Percentiles rank a stretch among this genome's conserved stretches.
phyloP scores from a whole-genome alignment of 2,329 filamentous ascomycete species.

The Cryphonectria naterciae region DNA sequence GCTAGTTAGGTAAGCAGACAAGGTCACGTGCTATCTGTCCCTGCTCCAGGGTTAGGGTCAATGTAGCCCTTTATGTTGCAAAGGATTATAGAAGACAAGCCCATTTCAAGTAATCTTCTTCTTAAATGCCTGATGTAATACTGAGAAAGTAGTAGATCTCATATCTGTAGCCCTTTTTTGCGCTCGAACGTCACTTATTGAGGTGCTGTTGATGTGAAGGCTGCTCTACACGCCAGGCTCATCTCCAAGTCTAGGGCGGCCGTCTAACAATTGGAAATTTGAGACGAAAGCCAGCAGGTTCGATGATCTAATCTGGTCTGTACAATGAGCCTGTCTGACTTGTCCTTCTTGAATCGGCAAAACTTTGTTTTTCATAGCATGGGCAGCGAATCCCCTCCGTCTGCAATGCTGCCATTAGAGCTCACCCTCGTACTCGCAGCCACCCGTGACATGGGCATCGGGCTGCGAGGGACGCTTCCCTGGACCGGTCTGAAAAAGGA shows the following conservation, averaged over 20 bases:
- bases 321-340: not conserved
- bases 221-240: not conserved
- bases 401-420: slow-evolving; percentile 48
- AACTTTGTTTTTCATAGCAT: not conserved
- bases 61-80: too few species aligned
- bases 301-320: not conserved
- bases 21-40: not conserved
- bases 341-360: not conserved
- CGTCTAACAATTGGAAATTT: not conserved
- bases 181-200: not conserved
- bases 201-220: not conserved
- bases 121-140: not conserved
- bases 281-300: not conserved
- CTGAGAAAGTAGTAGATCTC: not conserved
- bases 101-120: not conserved
- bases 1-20: slow-evolving; percentile 6
- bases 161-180: not conserved
- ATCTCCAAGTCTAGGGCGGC: not conserved
- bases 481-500: slow-evolving; percentile 89
- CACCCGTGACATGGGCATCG: slow-evolving; percentile 89
- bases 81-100: not conserved
- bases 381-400: not conserved
- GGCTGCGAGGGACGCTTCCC: slow-evolving; percentile 75
- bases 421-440: slow-evolving; percentile 94
- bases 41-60: not conserved